These are phyloP conservation scores for Lepidium sativum DNA, from an alignment of 345 rosid species.

Conservation along the genomic window DNA sequence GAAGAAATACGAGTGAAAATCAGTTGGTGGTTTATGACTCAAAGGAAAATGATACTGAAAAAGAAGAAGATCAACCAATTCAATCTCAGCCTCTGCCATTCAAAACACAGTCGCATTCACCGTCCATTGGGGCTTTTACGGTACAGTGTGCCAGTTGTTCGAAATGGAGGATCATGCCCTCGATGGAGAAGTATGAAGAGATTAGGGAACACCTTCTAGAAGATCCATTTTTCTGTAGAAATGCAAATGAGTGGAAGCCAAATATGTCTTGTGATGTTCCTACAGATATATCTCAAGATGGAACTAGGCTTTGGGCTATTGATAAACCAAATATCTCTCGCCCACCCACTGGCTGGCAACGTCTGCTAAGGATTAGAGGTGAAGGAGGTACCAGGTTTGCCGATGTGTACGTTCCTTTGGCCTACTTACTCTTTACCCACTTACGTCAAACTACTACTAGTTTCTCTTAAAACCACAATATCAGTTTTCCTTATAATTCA, in stretches of 20 bases:
- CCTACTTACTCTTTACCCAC: neutral
- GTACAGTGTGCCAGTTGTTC: conserved; percentile 86
- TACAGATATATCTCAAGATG: conserved; percentile 83
- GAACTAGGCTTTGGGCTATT: conserved; percentile 87
- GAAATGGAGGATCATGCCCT: conserved; percentile 89
- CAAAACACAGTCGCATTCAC: conserved; percentile 40
- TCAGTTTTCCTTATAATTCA: neutral
- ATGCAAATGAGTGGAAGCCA: conserved; percentile 74
- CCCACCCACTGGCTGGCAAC: conserved; percentile 91
- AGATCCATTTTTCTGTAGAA: conserved; percentile 60
- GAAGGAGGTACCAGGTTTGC: conserved; percentile 89
- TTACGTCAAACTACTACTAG: neutral
- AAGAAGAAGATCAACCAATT: conserved; percentile 15
- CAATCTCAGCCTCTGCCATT: conserved; percentile 24
- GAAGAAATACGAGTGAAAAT: conserved; percentile 19
- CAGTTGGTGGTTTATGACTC: conserved; percentile 65
- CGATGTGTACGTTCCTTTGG: conserved; percentile 59
- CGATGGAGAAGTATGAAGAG: conserved; percentile 83
- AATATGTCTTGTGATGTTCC: conserved; percentile 69
- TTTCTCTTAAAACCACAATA: neutral
- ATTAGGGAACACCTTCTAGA: conserved; percentile 74
- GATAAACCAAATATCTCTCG: conserved; percentile 86
- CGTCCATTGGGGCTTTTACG: conserved; percentile 82
- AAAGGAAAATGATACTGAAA: conserved; percentile 26
- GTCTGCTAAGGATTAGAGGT: conserved; percentile 63